Conservation (phyloP, 2,329 filamentous ascomycete species). For the Fusarium nurragi region DNA sequence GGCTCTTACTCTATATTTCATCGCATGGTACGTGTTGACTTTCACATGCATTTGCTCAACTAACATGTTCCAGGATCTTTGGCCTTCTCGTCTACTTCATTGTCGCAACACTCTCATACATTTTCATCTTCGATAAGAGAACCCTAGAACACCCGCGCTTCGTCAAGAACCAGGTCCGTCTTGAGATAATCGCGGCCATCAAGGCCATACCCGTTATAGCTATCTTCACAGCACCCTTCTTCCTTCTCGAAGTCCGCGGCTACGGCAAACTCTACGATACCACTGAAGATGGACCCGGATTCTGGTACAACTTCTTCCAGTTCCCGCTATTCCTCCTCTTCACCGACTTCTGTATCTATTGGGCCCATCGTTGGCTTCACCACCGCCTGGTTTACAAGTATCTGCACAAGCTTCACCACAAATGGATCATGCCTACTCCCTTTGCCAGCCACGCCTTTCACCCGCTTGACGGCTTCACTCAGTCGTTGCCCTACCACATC, state of each 20-base stretch:
- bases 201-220: slow-evolving; percentile 83
- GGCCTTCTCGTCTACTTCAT: slow-evolving; percentile 86
- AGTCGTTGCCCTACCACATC: slow-evolving; percentile 90
- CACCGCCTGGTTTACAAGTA: slow-evolving; percentile 81
- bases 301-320: slow-evolving; percentile 81
- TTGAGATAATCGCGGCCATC: slow-evolving; percentile 86
- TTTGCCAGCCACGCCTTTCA: slow-evolving; percentile 95
- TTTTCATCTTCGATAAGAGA: slow-evolving; percentile 90
- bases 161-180: slow-evolving; percentile 88
- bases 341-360: slow-evolving; percentile 91
- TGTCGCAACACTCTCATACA: slow-evolving; percentile 83
- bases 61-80: slow-evolving; percentile 72
- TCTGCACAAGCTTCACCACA: slow-evolving; percentile 97
- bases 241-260: slow-evolving; percentile 84
- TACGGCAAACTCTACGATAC: slow-evolving; percentile 88
- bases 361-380: slow-evolving; percentile 88
- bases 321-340: slow-evolving; percentile 90
- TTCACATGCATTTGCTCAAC: not conserved
- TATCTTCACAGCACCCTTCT: slow-evolving; percentile 80
- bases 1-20: slow-evolving; percentile 77
- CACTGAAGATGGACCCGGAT: slow-evolving; percentile 77
- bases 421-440: slow-evolving; percentile 98
- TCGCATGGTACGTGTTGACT: slow-evolving; percentile 76
- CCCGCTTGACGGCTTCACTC: slow-evolving; percentile 88
- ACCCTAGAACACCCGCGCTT: slow-evolving; percentile 92